Percentiles rank a stretch among this genome's conserved stretches.
Evolutionary conservation across 2,329 filamentous ascomycete species (phyloP).

Genomic region (Monosporascus cannonballus): DNA sequence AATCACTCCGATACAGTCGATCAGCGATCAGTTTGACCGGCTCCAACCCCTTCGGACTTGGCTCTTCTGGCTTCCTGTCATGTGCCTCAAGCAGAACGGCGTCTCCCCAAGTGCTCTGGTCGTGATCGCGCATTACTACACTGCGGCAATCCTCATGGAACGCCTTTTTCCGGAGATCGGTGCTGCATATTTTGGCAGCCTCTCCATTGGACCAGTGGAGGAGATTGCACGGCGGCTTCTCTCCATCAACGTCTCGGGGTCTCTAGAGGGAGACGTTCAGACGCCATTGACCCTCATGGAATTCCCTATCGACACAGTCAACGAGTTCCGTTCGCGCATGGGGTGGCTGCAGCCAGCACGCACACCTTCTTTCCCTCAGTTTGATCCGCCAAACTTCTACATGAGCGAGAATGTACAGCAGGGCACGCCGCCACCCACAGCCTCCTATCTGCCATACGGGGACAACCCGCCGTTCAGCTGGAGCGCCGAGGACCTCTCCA

Average conservation of each 20-base stretch:
- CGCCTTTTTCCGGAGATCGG: constrained; percentile 89
- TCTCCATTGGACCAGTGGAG: constrained; percentile 76
- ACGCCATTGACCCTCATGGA: constrained; percentile 64
- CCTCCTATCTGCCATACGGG: constrained; percentile 46
- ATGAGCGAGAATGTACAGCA: constrained; percentile 34
- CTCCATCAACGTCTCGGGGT: constrained; percentile 57
- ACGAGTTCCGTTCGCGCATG: constrained; percentile 63
- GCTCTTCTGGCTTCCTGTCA: constrained; percentile 93
- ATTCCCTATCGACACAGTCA: constrained; percentile 63
- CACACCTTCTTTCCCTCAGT: constrained; percentile 56
- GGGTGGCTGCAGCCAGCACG: constrained; percentile 57
- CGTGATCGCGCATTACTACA: constrained; percentile 87
- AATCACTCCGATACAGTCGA: constrained; percentile 61
- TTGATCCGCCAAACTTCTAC: constrained; percentile 50
- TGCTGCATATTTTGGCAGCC: constrained; percentile 76
- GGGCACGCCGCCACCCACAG: constrained; percentile 33
- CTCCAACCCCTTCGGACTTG: constrained; percentile 83
- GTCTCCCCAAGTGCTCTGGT: constrained; percentile 73
- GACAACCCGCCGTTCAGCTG: constrained; percentile 55
- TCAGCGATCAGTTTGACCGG: constrained; percentile 83
- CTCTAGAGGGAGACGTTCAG: constrained; percentile 50
- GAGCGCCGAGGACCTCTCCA: constrained; percentile 56
- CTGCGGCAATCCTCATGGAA: constrained; percentile 79
- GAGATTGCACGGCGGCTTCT: constrained; percentile 75
- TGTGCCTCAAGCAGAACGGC: constrained; percentile 70